phyloP scores from a whole-genome alignment of 305 asterid genomes.

The Fraxinus sp. region DNA sequence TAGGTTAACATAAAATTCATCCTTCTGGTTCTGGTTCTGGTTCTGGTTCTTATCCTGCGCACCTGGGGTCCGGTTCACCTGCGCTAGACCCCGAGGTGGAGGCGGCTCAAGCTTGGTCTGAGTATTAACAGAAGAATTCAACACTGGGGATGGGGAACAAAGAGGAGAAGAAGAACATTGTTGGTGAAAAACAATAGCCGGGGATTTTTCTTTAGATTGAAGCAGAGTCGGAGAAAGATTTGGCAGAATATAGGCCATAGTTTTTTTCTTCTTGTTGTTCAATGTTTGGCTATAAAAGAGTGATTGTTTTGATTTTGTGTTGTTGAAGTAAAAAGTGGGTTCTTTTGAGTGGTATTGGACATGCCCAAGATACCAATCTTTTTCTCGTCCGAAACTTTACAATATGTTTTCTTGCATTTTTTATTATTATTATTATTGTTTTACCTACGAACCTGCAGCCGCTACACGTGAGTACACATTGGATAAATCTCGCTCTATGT shows the following conservation, averaged over 20 bases:
- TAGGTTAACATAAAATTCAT: constrained; percentile 72
- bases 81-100: constrained; percentile 39
- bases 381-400: neutral
- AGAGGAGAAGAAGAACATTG: constrained; percentile 1
- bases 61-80: constrained; percentile 39
- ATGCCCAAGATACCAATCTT: constrained; percentile 19
- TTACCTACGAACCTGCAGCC: too few relatives aligned
- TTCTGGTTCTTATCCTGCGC: constrained; percentile 44
- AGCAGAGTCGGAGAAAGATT: constrained; percentile 57
- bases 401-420: neutral
- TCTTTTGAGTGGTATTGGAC: constrained; percentile 47
- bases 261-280: neutral
- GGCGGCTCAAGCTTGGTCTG: constrained; percentile 43
- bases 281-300: neutral
- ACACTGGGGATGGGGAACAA: constrained; percentile 5
- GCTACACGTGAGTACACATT: too few relatives aligned
- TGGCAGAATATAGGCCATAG: constrained; percentile 71
- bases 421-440: neutral
- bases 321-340: constrained; percentile 19
- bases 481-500: too few relatives aligned
- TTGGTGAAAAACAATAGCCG: constrained; percentile 33
- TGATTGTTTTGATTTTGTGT: neutral
- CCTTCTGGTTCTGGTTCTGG: constrained; percentile 7
- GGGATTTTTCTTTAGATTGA: constrained; percentile 49
- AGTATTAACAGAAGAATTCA: constrained; percentile 24